Base-by-base conservation (phyloP, 2,329 filamentous ascomycete genomes). In the Epichloe coenophiala region DNA sequence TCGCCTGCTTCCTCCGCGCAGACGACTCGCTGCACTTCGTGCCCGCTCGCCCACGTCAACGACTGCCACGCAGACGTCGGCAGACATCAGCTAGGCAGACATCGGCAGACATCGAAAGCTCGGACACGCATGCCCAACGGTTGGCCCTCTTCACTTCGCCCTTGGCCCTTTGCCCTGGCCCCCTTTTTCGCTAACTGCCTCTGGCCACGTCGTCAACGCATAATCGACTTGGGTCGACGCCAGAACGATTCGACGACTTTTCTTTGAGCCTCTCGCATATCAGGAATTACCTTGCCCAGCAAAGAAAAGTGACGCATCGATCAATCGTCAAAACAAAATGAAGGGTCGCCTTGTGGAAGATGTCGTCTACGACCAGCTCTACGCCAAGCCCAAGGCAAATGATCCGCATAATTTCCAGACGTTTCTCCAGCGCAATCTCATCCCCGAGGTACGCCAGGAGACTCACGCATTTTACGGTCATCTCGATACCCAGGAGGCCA, bases 371-470 rank as follows among this genome's bases (percentile, higher is more conserved):
- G 78, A 83, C 68, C 72, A 73, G 61, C 83, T 90, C 70, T 87
- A 84, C 61, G 83, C 84, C 19, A 80, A 78, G 51, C 80, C 83
- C 13, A 79, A 80, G 55, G 66, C 77, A 13, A 78, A 72, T 52
- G 86, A 90, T 59, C 85, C 86, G 11, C 76, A 78, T 50, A 84
- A 79, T 60, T 90, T 90, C 69, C 75, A 80, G 50, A 76, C 75
- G 42, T 76, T 89, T 42, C 75, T 90, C 45, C 79, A 83, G 58
- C 79, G 83, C 53, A 77, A 80, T 64, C 77, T 90, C 46, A 83
- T 90, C 47, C 78, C 79, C 56, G 86, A 90, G 70, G 85, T 90
- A 52, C 83, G 86, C 52, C 81, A 86, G 61, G 86, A 90, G 65
- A 87, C 86, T 1, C 78, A 83, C 57, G 78, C 81, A 47, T 90